These are phyloP conservation scores for Magnaporthiopsis incrustans DNA, from an alignment of 2,329 filamentous ascomycete species.

Conservation along the genomic window DNA sequence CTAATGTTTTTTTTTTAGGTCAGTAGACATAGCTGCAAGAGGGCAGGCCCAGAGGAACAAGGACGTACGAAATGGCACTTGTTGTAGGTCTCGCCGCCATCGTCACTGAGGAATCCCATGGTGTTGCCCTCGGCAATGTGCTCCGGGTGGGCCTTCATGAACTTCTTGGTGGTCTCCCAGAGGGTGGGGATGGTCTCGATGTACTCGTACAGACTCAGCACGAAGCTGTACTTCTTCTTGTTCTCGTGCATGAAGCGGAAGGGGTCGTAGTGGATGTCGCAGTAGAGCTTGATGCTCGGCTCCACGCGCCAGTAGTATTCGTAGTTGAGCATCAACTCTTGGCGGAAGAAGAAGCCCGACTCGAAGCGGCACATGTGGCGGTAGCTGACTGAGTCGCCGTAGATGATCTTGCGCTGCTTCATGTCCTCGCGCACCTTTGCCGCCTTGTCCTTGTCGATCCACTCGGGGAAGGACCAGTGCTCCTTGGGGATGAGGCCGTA, in stretches of 20 bases:
- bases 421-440: conserved; percentile 88
- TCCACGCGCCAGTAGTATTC: conserved; percentile 99
- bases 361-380: conserved; percentile 99
- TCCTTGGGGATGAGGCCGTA: conserved; percentile 86
- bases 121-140: conserved; percentile 79
- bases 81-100: conserved; percentile 88
- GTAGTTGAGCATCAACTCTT: conserved; percentile 87
- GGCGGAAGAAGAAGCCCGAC: conserved; percentile 98
- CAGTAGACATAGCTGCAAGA: conserved; percentile 10
- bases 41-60: too few relatives aligned
- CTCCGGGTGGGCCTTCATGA: conserved; percentile 83
- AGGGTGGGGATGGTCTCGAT: conserved; percentile 91
- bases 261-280: conserved; percentile 89
- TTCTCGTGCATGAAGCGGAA: conserved; percentile 96
- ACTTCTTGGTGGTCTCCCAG: conserved; percentile 93
- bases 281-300: conserved; percentile 92
- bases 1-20: conserved; percentile 31
- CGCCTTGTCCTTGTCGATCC: conserved; percentile 93
- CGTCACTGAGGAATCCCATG: conserved; percentile 85
- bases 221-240: conserved; percentile 97
- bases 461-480: conserved; percentile 95
- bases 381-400: conserved; percentile 94
- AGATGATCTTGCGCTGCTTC: conserved; percentile 91
- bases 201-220: conserved; percentile 93
- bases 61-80: conserved; percentile 86